Conservation (phyloP, 306 rosid species). For the Alnus rubra region DNA sequence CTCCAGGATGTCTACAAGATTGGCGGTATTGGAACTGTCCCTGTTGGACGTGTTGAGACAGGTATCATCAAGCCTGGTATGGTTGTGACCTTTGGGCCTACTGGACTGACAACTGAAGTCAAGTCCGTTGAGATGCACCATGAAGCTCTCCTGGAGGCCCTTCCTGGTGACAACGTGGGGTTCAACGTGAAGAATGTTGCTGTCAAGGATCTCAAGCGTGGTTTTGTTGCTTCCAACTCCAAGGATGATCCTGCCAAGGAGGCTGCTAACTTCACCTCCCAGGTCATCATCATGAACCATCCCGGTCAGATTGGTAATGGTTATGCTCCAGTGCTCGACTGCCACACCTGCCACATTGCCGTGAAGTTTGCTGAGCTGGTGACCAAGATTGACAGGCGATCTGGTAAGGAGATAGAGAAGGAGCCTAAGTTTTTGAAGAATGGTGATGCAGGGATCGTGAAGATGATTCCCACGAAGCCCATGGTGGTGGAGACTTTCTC, state of each 20-base stretch:
- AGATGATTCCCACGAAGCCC: conserved; percentile 53
- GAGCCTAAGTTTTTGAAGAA: conserved; percentile 44
- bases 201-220: conserved; percentile 48
- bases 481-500: conserved; percentile 53
- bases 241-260: conserved; percentile 41
- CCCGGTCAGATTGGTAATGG: conserved; percentile 45
- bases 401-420: conserved; percentile 37
- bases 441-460: conserved; percentile 47
- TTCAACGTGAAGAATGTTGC: conserved; percentile 46
- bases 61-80: conserved; percentile 41
- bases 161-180: conserved; percentile 43
- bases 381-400: conserved; percentile 47
- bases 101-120: conserved; percentile 42
- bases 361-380: conserved; percentile 38
- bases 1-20: conserved; percentile 42
- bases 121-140: conserved; percentile 54
- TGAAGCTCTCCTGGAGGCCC: conserved; percentile 40
- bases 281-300: conserved; percentile 55
- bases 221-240: conserved; percentile 40
- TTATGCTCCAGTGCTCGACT: conserved; percentile 45
- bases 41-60: conserved; percentile 41
- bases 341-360: conserved; percentile 52
- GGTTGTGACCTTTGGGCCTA: conserved; percentile 39
- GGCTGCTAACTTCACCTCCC: conserved; percentile 42
- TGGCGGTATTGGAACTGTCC: conserved; percentile 48